Percentiles rank a stretch among this genome's conserved stretches.
phyloP scores from a whole-genome alignment of 169 alveolate genomes.

The Plasmodium cynomolgi region DNA sequence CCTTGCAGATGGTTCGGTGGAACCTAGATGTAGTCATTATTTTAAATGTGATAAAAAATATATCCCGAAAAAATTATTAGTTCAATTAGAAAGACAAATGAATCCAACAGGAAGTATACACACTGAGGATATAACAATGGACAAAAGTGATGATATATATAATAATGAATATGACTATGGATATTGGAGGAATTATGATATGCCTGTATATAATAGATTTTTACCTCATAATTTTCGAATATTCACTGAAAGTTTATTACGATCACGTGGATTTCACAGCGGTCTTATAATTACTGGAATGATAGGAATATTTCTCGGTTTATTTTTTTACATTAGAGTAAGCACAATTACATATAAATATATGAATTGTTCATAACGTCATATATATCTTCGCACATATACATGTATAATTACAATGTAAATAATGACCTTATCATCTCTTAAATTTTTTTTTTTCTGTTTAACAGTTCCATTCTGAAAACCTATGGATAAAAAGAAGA shows the following conservation, averaged over 20 bases:
- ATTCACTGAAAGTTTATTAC: background rate
- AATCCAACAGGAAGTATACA: background rate
- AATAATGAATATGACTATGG: background rate
- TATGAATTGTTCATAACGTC: background rate
- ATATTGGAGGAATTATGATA: background rate
- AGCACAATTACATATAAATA: background rate
- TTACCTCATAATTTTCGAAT: background rate
- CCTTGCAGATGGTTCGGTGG: background rate
- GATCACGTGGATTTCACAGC: background rate
- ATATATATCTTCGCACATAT: background rate
- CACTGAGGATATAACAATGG: too few relatives aligned
- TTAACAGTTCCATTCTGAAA: background rate
- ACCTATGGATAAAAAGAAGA: background rate
- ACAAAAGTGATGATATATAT: background rate
- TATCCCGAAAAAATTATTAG: background rate
- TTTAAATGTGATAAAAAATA: background rate
- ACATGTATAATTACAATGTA: background rate
- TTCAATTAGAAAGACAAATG: background rate
- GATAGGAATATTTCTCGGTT: background rate
- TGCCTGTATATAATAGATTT: background rate
- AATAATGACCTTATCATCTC: background rate
- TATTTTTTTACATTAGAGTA: background rate
- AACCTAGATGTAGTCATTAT: background rate
- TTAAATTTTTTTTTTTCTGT: background rate
- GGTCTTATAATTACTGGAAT: background rate